Percentiles rank a stretch among this genome's conserved stretches.
phyloP scores from a whole-genome alignment of 768 basidiomycete genomes.

The Hypsizygus marmoreus region DNA sequence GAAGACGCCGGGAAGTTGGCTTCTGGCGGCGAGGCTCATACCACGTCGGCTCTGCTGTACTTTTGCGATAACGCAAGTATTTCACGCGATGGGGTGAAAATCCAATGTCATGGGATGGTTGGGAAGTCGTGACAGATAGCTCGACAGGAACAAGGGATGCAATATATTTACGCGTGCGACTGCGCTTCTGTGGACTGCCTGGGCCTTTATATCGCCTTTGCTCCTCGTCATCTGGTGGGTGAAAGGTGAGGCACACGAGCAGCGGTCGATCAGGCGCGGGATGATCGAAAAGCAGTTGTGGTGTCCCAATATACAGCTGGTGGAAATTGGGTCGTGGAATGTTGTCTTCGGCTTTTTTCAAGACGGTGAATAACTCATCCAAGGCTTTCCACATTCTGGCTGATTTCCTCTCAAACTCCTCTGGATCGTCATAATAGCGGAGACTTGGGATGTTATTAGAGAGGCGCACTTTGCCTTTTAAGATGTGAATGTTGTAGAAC shows the following conservation, averaged over 20 bases:
- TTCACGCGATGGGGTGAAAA: too few species aligned
- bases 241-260: conserved; percentile 1
- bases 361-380: conserved; percentile 26
- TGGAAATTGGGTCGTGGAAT: conserved; percentile 8
- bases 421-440: conserved; percentile 17
- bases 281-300: conserved; percentile 8
- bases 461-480: conserved; percentile 38
- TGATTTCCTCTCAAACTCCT: conserved; percentile 19
- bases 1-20: too few species aligned
- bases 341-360: conserved; percentile 12
- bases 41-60: too few species aligned
- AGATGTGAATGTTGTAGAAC: conserved; percentile 29
- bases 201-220: too few species aligned
- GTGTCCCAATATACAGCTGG: conserved; percentile 4
- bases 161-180: too few species aligned
- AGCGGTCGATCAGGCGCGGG: conserved; percentile 17
- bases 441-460: conserved; percentile 25
- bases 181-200: too few species aligned
- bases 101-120: too few species aligned
- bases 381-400: conserved; percentile 27
- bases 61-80: too few species aligned
- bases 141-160: too few species aligned
- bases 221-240: too few species aligned
- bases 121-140: too few species aligned
- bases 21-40: too few species aligned